Evolutionary conservation across 176 grass and related monocot genomes (phyloP).

Genomic region (Leersia perrieri): DNA sequence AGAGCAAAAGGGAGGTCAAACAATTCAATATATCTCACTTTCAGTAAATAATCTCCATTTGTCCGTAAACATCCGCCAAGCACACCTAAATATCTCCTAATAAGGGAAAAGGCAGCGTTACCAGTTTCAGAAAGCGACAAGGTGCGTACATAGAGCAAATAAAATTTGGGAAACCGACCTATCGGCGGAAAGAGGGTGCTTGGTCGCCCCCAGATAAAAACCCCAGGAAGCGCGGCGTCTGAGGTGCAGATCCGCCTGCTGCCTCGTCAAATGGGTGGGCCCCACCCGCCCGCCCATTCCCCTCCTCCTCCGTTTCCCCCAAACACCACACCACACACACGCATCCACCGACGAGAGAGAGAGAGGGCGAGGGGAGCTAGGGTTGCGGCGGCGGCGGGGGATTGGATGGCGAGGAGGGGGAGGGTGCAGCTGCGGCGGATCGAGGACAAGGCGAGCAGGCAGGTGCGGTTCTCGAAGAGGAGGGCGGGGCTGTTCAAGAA

Average conservation of each 20-base stretch:
- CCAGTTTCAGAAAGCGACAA: neutral
- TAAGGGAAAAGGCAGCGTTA: neutral
- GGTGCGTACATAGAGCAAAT: too few relatives aligned
- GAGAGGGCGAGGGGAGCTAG: neutral
- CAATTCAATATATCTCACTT: too few relatives aligned
- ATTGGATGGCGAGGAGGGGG: constrained; percentile 46
- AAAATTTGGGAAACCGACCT: neutral
- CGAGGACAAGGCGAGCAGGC: constrained; percentile 75
- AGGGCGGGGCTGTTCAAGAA: constrained; percentile 78
- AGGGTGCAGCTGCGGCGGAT: constrained; percentile 68
- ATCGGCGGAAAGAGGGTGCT: neutral
- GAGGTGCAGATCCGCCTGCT: constrained; percentile 1
- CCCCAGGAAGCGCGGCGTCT: neutral
- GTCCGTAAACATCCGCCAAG: too few relatives aligned
- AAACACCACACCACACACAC: neutral
- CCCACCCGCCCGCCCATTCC: neutral
- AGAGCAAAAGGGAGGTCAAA: too few relatives aligned
- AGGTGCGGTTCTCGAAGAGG: constrained; percentile 82
- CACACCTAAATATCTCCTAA: too few relatives aligned
- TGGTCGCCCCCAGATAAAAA: neutral
- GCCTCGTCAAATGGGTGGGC: neutral
- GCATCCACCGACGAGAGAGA: neutral
- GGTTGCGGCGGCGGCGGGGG: neutral
- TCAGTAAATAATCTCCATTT: too few relatives aligned
- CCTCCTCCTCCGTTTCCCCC: neutral